Evolutionary conservation across 2,329 filamentous ascomycete genomes (phyloP).

Genomic region (Helminthosporium solani): DNA sequence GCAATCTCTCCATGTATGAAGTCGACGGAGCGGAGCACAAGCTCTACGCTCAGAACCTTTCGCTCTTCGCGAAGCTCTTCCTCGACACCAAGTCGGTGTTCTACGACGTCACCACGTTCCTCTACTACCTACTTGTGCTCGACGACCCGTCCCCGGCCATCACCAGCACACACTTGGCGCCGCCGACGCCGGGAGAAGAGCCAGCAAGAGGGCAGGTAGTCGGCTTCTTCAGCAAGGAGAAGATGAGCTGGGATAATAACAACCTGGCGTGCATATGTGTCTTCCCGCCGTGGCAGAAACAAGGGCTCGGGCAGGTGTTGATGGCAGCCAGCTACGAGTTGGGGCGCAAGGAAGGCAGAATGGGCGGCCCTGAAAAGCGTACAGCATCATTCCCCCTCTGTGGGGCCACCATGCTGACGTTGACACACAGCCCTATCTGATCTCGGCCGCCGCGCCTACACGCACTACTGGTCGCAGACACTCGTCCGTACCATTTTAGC

Average conservation of each 20-base stretch:
- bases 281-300: slow-evolving; percentile 93
- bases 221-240: slow-evolving; percentile 99
- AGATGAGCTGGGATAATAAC: slow-evolving; percentile 98
- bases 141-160: slow-evolving; percentile 52
- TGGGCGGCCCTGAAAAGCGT: slow-evolving; percentile 90
- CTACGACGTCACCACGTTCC: slow-evolving; percentile 91
- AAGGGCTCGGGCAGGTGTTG: slow-evolving; percentile 80
- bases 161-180: slow-evolving; percentile 31
- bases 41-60: slow-evolving; percentile 92
- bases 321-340: slow-evolving; percentile 96
- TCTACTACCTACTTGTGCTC: slow-evolving; percentile 89
- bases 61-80: slow-evolving; percentile 94
- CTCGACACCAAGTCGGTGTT: slow-evolving; percentile 98
- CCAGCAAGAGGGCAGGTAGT: slow-evolving; percentile 58
- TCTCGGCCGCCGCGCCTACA: slow-evolving; percentile 78
- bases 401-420: slow-evolving; percentile 9
- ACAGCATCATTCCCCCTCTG: slow-evolving; percentile 12
- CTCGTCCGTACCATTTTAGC: slow-evolving; percentile 67
- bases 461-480: slow-evolving; percentile 81
- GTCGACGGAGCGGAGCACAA: slow-evolving; percentile 86
- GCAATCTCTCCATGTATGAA: slow-evolving; percentile 85
- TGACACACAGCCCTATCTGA: slow-evolving; percentile 66
- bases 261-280: slow-evolving; percentile 95
- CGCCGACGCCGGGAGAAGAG: slow-evolving; percentile 1
- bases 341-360: slow-evolving; percentile 74